Evolutionary conservation across 805 yeast genomes (phyloP), one percentile per base, ranked within the genome.

Genomic region (Yarrowia hollandica): DNA sequence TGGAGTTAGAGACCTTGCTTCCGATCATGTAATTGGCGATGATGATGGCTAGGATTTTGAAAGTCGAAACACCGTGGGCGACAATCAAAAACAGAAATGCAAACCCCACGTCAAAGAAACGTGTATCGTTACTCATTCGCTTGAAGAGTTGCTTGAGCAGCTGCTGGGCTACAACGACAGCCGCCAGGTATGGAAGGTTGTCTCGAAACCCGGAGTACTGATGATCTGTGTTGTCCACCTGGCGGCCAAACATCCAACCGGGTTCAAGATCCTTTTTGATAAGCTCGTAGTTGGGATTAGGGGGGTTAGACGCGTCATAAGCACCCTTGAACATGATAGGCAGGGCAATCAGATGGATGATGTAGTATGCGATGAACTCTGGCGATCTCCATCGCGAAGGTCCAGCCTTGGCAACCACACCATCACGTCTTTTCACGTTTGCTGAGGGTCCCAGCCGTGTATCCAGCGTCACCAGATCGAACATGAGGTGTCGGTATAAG

Each of bases 181-280:
- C 80, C n/a, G 75, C 68, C 50, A 94, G 73, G 50, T 86, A 69
- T 11, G 82, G 80, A 63, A 92, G 77, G 68, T 90, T 90, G 68
- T 87, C 85, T 66, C 99, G 79, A 69, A 94, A 90, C 67, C 90
- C 89, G 22, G 88, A 73, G 68, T 92, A 94, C 71, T 94, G 99
- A 28, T 78, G 76, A 69, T 94, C 99, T 5, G 96, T 86, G 69
- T 92, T 91, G 71, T 94, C 99, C 42, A 71, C 67, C 10, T 64
- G 86, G 22, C 96, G 74, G 8, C 96, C 97, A 68, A 86, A 82
- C 65, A 90, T 74, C 98, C 98, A 92, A 4, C 99, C 98, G 5
- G 82, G 76, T 25, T 85, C 77, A 55, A 92, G 75, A 34, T 85
- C 73, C 52, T 81, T 79, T 64, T 79, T 79, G 67, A 80, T 90